Evolutionary conservation across 495 filamentous ascomycete species (phyloP).

Genomic region (Penicillium flavigenum): DNA sequence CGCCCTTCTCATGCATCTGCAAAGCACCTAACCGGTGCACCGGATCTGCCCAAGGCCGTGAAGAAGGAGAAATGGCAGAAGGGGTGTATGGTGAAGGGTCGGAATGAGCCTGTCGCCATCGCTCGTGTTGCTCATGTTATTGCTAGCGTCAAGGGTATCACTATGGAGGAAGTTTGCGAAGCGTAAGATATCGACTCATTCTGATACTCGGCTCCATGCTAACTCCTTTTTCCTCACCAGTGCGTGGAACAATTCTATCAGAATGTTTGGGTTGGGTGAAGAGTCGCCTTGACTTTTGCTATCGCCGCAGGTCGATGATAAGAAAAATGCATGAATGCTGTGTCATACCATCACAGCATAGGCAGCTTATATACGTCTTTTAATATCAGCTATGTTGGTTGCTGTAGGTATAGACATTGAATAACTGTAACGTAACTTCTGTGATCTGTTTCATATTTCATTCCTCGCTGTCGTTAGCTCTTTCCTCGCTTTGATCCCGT

Average conservation of each 20-base stretch:
- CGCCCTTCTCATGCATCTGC: slow-evolving; percentile 53
- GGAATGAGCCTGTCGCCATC: slow-evolving; percentile 88
- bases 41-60: slow-evolving; percentile 55
- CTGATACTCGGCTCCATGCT: slow-evolving; percentile 2
- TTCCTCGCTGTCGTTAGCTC: no score
- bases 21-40: slow-evolving; percentile 47
- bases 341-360: background rate
- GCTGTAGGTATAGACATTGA: no score
- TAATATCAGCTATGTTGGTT: no score
- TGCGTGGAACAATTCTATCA: slow-evolving; percentile 79
- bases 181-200: slow-evolving; percentile 50
- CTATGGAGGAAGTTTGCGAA: slow-evolving; percentile 78
- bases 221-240: slow-evolving; percentile 30
- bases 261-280: slow-evolving; percentile 74
- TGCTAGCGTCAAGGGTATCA: slow-evolving; percentile 76
- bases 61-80: slow-evolving; percentile 94
- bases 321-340: background rate
- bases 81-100: slow-evolving; percentile 81
- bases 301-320: background rate
- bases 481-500: no score
- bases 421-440: no score
- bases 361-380: background rate
- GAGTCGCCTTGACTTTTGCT: slow-evolving; percentile 1
- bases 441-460: no score
- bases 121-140: slow-evolving; percentile 81